Base-by-base conservation (phyloP, 2,329 filamentous ascomycete species). In the Epichloe brachyelytri region DNA sequence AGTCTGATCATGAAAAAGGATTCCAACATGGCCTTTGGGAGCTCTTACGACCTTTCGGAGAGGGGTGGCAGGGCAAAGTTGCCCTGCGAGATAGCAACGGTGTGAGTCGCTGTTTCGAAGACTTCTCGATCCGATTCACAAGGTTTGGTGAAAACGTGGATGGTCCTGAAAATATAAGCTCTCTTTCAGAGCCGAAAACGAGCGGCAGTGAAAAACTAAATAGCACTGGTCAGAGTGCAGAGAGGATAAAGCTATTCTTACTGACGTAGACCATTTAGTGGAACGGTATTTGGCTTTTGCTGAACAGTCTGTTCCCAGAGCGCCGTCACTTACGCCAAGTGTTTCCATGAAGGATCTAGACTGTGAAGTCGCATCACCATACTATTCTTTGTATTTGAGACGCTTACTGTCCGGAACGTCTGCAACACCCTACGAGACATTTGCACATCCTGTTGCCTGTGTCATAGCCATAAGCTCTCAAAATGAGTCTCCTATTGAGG, bases 381-480 rank as follows among this genome's bases (percentile, higher is more conserved):
- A 95, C 64, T 95, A 95, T 67, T 80, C 84, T 37, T 70, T 95
- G 7, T 97, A 95, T 63, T 69, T 98, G 45, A 81, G 88, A 33
- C 82, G 90, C 48, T 66, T 98, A 39, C 71, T 98, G 8, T 95
- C 89, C 1, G 84, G 85, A 14, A 72, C 91, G 40, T 80, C 87
- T 1, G 71, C 94, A 43, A 80, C 84, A 3, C 82, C 89, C 0
- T 89, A 96, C 60, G 93, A 98, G 69, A 93, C 93, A 0, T 95
- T 97, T 67, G 80, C 86, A 5, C 93, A 98, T 64, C 93, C 94
- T 0, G 91, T 97, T 20, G 90, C 91, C 5, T 91, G 89, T 61
- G 82, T 98, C 40, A 91, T 97, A 64, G 89, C 89, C 26, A 95
- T 97, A 61, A 97, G 89, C 65, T 97, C 93, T 10, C 80, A 86